Evolutionary conservation across 106 monocot genomes (phyloP), one percentile per base, ranked within the genome.

Genomic region (Agapanthus africanus): DNA sequence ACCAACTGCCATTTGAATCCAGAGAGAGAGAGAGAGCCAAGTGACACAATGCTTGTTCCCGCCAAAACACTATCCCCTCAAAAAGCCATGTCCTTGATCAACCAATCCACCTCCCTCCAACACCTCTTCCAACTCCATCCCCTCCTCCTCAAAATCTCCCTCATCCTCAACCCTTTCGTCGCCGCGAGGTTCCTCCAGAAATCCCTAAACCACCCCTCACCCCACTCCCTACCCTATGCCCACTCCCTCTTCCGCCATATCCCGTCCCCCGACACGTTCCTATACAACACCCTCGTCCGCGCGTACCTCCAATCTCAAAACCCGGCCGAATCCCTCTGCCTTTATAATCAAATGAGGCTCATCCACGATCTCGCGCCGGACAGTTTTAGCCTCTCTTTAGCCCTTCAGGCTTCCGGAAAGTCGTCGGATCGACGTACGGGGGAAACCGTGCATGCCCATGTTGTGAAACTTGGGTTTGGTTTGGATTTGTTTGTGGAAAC

Each of bases 341-440:
- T 83, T 4, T 78, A 62, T 37, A 62, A 11, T 13, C 40, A 22
- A 35, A 75, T 83, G 77, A 50, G 51, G 73, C 63, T 74, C 52
- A 36, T 47, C 8, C 39, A 6, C 0, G 65, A 42, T 1, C 42
- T 68, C 16, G n/a, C 16, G 5, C 56, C 76, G n/a, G 78, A 89
- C 40, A 85, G 78, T 47, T 84, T 78, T 63, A 80, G 71, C 36
- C 71, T 75, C 69, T 80, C 85, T 0, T 64, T 76, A 4, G 66
- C 56, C 23, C 71, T 89, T 11, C 82, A 82, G 74, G 84, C 85
- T 2, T 90, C 76, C 38, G 75, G 57, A 36, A 59, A 69, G 37
- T 49, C 40, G 6, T 51, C 50, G 35, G 35, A 70, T 3, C 4
- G 14, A 6, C 27, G 4, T 13, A 36, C 19, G 4, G 85, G 80